phyloP scores from a whole-genome alignment of 1,139 yeast genomes.

The Zygosaccharomyces sapae region DNA sequence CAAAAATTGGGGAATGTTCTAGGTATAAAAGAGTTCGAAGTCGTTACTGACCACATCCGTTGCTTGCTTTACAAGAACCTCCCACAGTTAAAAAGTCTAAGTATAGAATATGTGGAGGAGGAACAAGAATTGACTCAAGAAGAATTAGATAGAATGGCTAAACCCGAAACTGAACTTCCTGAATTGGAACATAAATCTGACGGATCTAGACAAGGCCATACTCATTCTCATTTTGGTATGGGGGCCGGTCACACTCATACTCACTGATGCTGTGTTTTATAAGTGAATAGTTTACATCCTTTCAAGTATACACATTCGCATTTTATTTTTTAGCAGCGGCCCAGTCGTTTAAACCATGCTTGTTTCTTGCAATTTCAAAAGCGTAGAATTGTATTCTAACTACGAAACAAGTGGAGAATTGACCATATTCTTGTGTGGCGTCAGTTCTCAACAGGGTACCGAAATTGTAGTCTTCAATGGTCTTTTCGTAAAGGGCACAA shows the following conservation, averaged over 20 bases:
- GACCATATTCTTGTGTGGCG: slow-evolving; percentile 68
- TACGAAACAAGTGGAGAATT: slow-evolving; percentile 81
- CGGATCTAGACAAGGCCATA: slow-evolving; percentile 12
- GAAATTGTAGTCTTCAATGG: slow-evolving; percentile 83
- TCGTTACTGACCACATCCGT: slow-evolving; percentile 40
- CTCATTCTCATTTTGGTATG: slow-evolving; percentile 10
- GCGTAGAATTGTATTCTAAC: slow-evolving; percentile 94
- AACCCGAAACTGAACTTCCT: slow-evolving; percentile 7
- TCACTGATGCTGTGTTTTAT: not conserved
- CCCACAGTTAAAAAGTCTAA: slow-evolving; percentile 35
- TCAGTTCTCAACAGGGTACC: slow-evolving; percentile 85
- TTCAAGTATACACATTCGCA: not conserved
- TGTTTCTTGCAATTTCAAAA: slow-evolving; percentile 90
- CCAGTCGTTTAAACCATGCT: slow-evolving; percentile 92
- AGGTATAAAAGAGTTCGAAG: slow-evolving; percentile 45
- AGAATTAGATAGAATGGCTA: slow-evolving; percentile 14
- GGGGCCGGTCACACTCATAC: slow-evolving; percentile 7
- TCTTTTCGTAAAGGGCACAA: slow-evolving; percentile 75
- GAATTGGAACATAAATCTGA: slow-evolving; percentile 13
- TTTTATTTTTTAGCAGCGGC: slow-evolving; percentile 35
- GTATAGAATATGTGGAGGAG: slow-evolving; percentile 38
- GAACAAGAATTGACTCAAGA: slow-evolving; percentile 26
- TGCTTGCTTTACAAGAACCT: slow-evolving; percentile 24
- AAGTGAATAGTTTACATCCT: not conserved
- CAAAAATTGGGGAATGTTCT: slow-evolving; percentile 43